These are phyloP conservation scores for Saccharomycopsis hybrid DNA, from an alignment of 1,139 yeast species.

Conservation along the genomic window DNA sequence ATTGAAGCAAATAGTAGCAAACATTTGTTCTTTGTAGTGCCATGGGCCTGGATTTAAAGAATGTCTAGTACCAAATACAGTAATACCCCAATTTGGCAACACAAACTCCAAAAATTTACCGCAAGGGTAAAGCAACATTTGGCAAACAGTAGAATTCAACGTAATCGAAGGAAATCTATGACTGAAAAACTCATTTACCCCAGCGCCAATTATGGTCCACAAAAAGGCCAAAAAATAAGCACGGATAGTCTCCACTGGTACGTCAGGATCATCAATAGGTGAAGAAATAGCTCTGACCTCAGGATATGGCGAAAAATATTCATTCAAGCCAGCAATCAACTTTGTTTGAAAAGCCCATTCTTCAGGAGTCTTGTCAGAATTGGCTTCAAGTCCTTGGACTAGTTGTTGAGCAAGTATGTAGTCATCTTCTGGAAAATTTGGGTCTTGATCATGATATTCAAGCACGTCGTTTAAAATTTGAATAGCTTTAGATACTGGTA, in stretches of 20 bases:
- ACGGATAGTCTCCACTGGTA: conserved; percentile 50
- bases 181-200: conserved; percentile 51
- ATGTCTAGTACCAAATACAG: conserved; percentile 32
- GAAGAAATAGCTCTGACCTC: conserved; percentile 55
- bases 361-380: conserved; percentile 17
- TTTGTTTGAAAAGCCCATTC: conserved; percentile 32
- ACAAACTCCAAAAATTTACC: conserved; percentile 37
- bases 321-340: conserved; percentile 41
- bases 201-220: conserved; percentile 53
- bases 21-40: conserved; percentile 64
- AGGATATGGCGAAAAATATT: conserved; percentile 52
- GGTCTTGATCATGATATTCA: conserved; percentile 40
- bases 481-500: conserved; percentile 37
- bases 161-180: conserved; percentile 49
- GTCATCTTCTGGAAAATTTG: conserved; percentile 40
- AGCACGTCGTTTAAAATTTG: conserved; percentile 36
- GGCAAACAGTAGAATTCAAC: conserved; percentile 42
- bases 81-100: conserved; percentile 45
- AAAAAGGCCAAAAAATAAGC: conserved; percentile 48
- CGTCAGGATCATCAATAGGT: conserved; percentile 43
- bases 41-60: conserved; percentile 57
- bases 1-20: conserved; percentile 42
- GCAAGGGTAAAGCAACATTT: conserved; percentile 51
- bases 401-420: conserved; percentile 28
- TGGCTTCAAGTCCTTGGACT: conserved; percentile 23